Evolutionary conservation across 768 basidiomycete species (phyloP).

Genomic region (Tephrocybe rancida): DNA sequence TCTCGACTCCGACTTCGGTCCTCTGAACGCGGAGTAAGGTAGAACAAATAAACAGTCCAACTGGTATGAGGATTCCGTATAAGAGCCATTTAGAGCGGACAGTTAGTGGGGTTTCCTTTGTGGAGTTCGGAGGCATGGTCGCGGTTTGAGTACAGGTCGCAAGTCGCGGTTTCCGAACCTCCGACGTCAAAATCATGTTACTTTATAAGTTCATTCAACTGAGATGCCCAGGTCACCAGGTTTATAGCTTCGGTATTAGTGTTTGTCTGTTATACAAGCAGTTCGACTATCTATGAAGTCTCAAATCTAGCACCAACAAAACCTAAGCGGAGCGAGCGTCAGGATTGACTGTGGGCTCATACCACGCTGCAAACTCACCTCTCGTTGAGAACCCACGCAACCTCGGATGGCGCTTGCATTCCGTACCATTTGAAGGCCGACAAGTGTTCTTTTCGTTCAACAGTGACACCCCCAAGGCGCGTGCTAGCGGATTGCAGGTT

Average conservation of each 20-base stretch:
- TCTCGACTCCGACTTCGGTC: neutral
- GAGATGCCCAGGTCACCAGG: no score
- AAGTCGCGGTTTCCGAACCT: no score
- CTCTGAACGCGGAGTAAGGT: neutral
- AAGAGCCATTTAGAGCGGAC: constrained; percentile 9
- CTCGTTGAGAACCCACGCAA: constrained; percentile 53
- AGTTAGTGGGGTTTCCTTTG: neutral
- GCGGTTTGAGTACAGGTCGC: no score
- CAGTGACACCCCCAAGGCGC: constrained; percentile 31
- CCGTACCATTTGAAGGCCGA: constrained; percentile 56
- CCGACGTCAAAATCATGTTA: no score
- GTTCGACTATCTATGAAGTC: neutral
- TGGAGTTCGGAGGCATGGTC: neutral
- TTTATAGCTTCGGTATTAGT: no score
- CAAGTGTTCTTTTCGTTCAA: constrained; percentile 39
- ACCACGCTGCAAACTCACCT: constrained; percentile 30
- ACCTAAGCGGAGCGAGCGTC: constrained; percentile 25
- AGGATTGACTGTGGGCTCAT: neutral
- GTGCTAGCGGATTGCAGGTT: constrained; percentile 29
- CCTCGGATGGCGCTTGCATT: constrained; percentile 25
- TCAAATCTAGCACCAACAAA: constrained; percentile 38
- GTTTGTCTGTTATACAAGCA: neutral
- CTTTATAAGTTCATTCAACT: no score
- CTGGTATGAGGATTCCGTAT: constrained; percentile 7
- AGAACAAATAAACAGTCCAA: constrained; percentile 4